Evolutionary conservation across 2,329 filamentous ascomycete species (phyloP), one percentile per base, ranked within the genome.

Genomic region (Aspergillus persii): DNA sequence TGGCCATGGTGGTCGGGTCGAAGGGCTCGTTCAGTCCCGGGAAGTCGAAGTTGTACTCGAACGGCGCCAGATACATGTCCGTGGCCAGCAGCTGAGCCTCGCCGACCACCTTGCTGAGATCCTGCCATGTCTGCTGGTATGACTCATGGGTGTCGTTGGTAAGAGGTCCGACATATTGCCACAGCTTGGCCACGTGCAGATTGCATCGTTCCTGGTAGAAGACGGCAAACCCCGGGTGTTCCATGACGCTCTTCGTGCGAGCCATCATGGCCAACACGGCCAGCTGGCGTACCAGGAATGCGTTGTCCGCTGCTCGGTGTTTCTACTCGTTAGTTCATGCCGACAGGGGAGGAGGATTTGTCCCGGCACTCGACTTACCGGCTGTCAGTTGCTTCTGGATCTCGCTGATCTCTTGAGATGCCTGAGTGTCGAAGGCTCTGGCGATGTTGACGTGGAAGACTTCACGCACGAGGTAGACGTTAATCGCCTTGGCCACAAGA

Each of bases 401-500:
- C 26, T 62, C 56, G 3, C 31, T 36, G 31, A 72, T 65, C 30
- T 71, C 66, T 9, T 49, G 49, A 33, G 72, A 69, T 18, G 63
- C 61, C 8, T 23, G 31, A 0, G 56, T 27, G 27, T 70, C 65
- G 54, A 71, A 71, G 1, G 67, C 71, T n/a, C 57, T 62, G 33
- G 72, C 54, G 12, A 71, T 58, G 3, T 56, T 62, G 26, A 66
- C 57, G 8, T 63, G 68, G 46, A 74, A 53, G 2, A 73, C 56
- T 6, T 66, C 57, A 2, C 61, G 59, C 29, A 65, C 61, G 6
- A 72, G 54, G 50, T 67, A 70, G 29, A 57, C 64, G 52, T 71
- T 71, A 47, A 76, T 68, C 2, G 69, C 65, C 36, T 71, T 72
- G 8, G 68, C 59, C 8, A 75, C 55, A 11, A 69, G 60, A 5